Evolutionary conservation across 139 green algal genomes (phyloP).

Genomic region (Trebouxia sp.): DNA sequence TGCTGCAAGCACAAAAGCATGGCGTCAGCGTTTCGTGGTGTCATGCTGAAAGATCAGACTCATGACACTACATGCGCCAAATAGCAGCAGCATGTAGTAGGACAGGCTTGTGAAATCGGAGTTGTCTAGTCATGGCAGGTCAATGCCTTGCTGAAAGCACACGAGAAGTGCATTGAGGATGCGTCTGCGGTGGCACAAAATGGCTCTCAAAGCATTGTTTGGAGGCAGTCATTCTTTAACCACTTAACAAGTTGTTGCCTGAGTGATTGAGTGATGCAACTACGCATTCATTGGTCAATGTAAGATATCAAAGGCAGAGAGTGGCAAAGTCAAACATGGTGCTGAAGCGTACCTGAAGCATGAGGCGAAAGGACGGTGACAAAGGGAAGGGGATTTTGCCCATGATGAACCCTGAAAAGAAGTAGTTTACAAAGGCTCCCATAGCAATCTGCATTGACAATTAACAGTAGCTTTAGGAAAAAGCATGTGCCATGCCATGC

Average conservation of each 20-base stretch:
- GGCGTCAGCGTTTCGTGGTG: no score
- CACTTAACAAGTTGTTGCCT: no score
- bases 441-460: conserved; percentile 74
- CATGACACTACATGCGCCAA: conserved; percentile 78
- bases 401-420: conserved; percentile 89
- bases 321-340: neutral
- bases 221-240: no score
- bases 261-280: no score
- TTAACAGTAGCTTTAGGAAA: neutral
- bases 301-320: no score
- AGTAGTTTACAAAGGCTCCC: conserved; percentile 82
- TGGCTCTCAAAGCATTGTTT: no score
- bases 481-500: no score
- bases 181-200: no score
- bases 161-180: no score
- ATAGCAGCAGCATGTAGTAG: conserved; percentile 93
- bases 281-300: no score
- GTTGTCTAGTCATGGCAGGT: conserved; percentile 84
- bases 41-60: conserved; percentile 84
- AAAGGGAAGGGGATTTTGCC: conserved; percentile 89
- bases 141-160: conserved; percentile 80
- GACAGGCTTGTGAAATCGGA: conserved; percentile 91
- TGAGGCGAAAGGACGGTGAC: conserved; percentile 83
- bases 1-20: conserved; percentile 67
- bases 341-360: conserved; percentile 70